These are phyloP conservation scores for Kluyveromyces marxianus DNA, from an alignment of 1,139 yeast genomes.

Conservation along the genomic window DNA sequence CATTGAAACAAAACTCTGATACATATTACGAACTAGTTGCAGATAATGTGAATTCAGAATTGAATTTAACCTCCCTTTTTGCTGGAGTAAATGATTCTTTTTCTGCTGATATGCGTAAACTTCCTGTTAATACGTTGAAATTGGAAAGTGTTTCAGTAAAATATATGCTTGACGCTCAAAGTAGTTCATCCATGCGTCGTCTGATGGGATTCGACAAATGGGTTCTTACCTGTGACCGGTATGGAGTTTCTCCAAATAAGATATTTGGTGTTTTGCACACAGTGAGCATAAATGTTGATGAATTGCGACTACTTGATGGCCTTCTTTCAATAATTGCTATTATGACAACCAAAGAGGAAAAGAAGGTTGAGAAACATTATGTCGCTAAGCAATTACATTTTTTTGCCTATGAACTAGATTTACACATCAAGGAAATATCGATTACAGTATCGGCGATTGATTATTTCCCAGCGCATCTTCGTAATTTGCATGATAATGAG, in stretches of 20 bases:
- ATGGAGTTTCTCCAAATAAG: neutral
- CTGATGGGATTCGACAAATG: neutral
- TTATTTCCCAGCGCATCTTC: neutral
- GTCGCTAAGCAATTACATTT: too few relatives aligned
- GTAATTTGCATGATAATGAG: neutral
- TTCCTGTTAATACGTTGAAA: conserved; percentile 7
- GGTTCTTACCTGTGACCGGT: neutral
- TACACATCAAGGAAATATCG: neutral
- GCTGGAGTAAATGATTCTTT: neutral
- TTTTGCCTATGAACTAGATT: neutral
- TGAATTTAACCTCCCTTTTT: neutral
- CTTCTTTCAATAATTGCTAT: neutral
- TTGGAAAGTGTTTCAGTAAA: conserved; percentile 1
- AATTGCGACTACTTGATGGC: neutral
- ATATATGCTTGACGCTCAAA: neutral
- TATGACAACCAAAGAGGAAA: too few relatives aligned
- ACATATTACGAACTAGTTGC: neutral
- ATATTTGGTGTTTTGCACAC: neutral
- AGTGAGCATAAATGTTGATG: neutral
- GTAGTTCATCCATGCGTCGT: neutral
- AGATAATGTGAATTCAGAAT: neutral
- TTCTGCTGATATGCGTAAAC: neutral
- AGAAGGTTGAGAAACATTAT: too few relatives aligned
- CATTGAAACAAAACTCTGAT: neutral
- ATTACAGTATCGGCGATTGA: neutral